Base-by-base conservation (phyloP, 352 stramenopile genomes). In the Phytophthora crassamura region DNA sequence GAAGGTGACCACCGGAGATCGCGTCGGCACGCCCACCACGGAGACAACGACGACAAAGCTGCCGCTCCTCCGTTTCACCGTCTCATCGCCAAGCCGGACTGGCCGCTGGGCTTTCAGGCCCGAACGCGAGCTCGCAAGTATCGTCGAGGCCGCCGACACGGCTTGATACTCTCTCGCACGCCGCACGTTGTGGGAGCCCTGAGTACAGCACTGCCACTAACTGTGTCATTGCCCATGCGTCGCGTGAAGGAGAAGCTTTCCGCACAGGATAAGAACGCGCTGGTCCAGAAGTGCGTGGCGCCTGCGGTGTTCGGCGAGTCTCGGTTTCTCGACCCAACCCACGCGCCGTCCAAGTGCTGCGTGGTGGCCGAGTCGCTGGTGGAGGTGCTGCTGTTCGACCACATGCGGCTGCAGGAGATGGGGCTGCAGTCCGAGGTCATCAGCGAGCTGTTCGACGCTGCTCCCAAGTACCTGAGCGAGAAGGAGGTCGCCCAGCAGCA, bases 381-480 rank as follows among this genome's bases (percentile, higher is more conserved):
- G 18, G 84, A 92, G 57, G 80, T 90, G 49, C 64, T 92, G 20
- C 58, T 90, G 2, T 88, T 92, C 38, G 77, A 90, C 36, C 82
- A 92, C 43, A 74, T 84, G 67, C 80, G 80, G 12, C 66, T 92
- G n/a, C 84, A 92, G 55, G 84, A 92, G 52, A 92, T 92, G 82
- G 80, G 88, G 57, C 53, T 92, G 0, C 54, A 75, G 43, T 52
- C 78, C 0, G 80, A 92, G n/a, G 72, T 88, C 12, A 54, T 90
- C 48, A 72, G 73, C 14, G 78, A 89, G 45, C 75, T 92, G 22
- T 67, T 86, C 15, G 68, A 77, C 22, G 56, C 69, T 33, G 78
- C 69, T 3, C 78, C 84, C 0, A 84, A 90, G 52, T 90, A 86
- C 34, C 58, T 88, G 33, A 77, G 83, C 45, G 78, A 89, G 53